These are phyloP conservation scores for Inga laurina DNA, from an alignment of 306 rosid genomes.

Conservation along the genomic window DNA sequence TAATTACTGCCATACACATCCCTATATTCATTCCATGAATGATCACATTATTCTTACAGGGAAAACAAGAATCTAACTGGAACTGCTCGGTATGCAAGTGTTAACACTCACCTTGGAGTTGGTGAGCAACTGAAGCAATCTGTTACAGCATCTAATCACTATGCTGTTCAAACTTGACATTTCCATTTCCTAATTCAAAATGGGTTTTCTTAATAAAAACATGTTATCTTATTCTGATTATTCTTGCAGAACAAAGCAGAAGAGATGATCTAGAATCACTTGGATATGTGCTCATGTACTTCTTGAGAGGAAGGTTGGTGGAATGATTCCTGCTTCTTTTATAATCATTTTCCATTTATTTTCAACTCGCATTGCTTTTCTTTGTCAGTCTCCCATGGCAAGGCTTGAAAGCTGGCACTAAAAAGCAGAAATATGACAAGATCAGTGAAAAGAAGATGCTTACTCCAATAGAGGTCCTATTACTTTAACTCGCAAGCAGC, in stretches of 20 bases:
- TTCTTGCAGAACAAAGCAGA: constrained; percentile 93
- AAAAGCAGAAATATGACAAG: constrained; percentile 95
- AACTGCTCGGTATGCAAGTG: constrained; percentile 99
- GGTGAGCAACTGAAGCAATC: constrained; percentile 56
- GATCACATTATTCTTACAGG: constrained; percentile 44
- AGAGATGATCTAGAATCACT: constrained; percentile 99
- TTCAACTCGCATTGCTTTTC: constrained; percentile 20
- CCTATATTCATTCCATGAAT: constrained; percentile 10
- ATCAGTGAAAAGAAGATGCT: constrained; percentile 99
- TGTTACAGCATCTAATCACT: constrained; percentile 24
- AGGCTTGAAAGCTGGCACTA: constrained; percentile 92
- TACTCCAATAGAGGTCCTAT: constrained; percentile 87
- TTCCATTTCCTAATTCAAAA: background rate
- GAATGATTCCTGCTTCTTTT: constrained; percentile 12
- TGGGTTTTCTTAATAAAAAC: background rate
- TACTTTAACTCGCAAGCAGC: constrained; percentile 29
- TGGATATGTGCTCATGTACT: constrained; percentile 96
- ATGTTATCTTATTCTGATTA: constrained; percentile 23
- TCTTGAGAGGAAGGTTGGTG: constrained; percentile 93
- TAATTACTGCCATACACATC: constrained; percentile 11
- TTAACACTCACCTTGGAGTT: constrained; percentile 97
- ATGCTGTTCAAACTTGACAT: constrained; percentile 17
- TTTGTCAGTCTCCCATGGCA: constrained; percentile 98
- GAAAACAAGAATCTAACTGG: constrained; percentile 99
- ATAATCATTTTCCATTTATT: constrained; percentile 21